These are phyloP conservation scores for Aspergillus ellipticus DNA, from an alignment of 495 filamentous ascomycete genomes.

Conservation along the genomic window DNA sequence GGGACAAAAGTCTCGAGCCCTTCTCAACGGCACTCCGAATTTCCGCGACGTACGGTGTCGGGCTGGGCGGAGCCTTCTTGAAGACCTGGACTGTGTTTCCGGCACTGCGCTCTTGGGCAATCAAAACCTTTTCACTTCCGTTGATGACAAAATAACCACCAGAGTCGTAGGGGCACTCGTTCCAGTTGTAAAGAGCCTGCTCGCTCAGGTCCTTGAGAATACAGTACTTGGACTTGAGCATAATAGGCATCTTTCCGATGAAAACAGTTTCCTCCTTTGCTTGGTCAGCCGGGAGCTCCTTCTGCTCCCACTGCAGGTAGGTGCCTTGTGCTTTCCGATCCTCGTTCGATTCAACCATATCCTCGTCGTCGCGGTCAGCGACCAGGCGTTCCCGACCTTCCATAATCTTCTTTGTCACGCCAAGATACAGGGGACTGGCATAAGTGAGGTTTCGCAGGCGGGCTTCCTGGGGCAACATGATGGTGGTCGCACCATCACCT, in stretches of 20 bases:
- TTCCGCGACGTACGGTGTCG: constrained; percentile 88
- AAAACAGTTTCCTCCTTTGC: constrained; percentile 68
- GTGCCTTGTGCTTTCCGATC: constrained; percentile 43
- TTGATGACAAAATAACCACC: constrained; percentile 99
- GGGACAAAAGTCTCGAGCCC: constrained; percentile 87
- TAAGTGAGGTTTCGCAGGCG: constrained; percentile 94
- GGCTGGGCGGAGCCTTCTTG: constrained; percentile 85
- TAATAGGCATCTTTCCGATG: constrained; percentile 92
- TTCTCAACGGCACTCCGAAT: constrained; percentile 96
- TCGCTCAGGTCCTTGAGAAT: constrained; percentile 77
- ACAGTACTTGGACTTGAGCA: constrained; percentile 95
- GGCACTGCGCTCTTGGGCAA: constrained; percentile 94
- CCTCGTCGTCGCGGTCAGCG: constrained; percentile 49
- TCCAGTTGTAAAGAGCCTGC: constrained; percentile 74
- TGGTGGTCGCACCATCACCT: constrained; percentile 77
- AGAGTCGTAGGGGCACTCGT: constrained; percentile 96
- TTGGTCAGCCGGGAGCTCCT: constrained; percentile 56
- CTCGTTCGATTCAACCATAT: constrained; percentile 40
- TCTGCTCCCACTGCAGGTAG: constrained; percentile 49
- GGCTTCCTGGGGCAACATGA: constrained; percentile 86
- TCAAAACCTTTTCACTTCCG: constrained; percentile 98
- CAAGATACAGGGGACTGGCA: constrained; percentile 81
- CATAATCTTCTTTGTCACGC: constrained; percentile 73
- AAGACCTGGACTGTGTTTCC: constrained; percentile 99
- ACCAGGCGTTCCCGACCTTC: constrained; percentile 74